Conservation (phyloP, 768 basidiomycete genomes). For the Xerocomus spinulosus region DNA sequence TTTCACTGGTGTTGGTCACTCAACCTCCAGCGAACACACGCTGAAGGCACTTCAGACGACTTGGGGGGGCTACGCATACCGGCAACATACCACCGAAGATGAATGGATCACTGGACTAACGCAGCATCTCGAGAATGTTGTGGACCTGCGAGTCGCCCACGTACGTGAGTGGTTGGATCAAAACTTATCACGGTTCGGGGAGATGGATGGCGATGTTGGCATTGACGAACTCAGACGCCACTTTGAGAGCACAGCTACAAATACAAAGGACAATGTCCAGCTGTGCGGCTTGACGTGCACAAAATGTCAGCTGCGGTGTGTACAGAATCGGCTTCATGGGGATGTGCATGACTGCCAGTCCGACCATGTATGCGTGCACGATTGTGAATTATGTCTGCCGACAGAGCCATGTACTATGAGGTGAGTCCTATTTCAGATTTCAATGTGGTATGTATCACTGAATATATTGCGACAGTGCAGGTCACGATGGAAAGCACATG, state of each 20-base stretch:
- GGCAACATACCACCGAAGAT: conserved; percentile 20
- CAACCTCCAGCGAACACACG: conserved; percentile 11
- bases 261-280: conserved; percentile 42
- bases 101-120: conserved; percentile 40
- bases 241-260: conserved; percentile 40
- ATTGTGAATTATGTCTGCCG: conserved; percentile 39
- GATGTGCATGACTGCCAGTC: conserved; percentile 48
- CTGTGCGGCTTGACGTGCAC: conserved; percentile 48
- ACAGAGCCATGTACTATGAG: conserved; percentile 43
- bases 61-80: conserved; percentile 17
- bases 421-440: conserved; percentile 40
- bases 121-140: conserved; percentile 35
- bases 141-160: conserved; percentile 41
- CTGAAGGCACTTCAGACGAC: conserved; percentile 11
- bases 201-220: conserved; percentile 30
- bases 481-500: conserved; percentile 54
- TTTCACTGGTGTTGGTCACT: conserved; percentile 25
- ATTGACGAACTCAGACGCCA: conserved; percentile 42
- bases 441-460: not conserved
- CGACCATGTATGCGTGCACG: conserved; percentile 40
- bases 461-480: conserved; percentile 39
- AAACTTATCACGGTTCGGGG: conserved; percentile 46
- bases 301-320: conserved; percentile 46
- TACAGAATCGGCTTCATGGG: conserved; percentile 43
- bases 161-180: conserved; percentile 48